Conservation (phyloP, 2,329 filamentous ascomycete genomes). For the Sphaerulina vaccinii region DNA sequence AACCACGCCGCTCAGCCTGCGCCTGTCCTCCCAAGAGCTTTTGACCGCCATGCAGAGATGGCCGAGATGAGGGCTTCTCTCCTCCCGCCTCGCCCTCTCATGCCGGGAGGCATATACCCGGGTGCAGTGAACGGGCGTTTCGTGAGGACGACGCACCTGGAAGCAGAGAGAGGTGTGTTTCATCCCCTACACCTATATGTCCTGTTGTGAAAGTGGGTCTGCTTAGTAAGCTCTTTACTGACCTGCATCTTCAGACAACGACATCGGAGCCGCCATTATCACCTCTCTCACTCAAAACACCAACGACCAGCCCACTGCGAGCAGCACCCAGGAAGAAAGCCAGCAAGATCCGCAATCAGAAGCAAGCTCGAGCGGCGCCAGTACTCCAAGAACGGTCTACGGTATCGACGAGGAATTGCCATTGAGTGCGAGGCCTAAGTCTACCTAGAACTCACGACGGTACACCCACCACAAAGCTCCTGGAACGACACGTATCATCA, state of each 20-base stretch:
- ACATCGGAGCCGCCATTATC: neutral
- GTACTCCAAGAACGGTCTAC: neutral
- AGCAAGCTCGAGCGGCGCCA: neutral
- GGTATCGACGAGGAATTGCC: slow-evolving; percentile 9
- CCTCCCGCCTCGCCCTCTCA: neutral
- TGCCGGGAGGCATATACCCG: no score
- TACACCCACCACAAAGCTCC: neutral
- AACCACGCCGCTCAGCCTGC: neutral
- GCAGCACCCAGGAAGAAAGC: neutral
- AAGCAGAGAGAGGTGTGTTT: neutral
- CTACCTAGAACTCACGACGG: neutral
- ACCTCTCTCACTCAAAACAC: neutral
- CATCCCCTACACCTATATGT: neutral
- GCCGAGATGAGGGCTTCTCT: neutral
- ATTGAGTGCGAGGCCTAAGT: neutral
- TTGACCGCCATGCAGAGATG: slow-evolving; percentile 1
- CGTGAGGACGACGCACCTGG: no score
- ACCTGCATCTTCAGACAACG: slow-evolving; percentile 1
- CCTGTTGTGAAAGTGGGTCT: neutral
- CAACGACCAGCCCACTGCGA: neutral
- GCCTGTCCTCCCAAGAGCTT: neutral
- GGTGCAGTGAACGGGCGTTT: no score
- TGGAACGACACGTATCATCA: neutral
- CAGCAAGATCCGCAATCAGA: neutral
- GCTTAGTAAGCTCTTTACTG: neutral